A percentile compares a stretch with the other conserved stretches of the same genome.
Conservation (phyloP, 2,329 filamentous ascomycete species). For the Xylaria sp. region DNA sequence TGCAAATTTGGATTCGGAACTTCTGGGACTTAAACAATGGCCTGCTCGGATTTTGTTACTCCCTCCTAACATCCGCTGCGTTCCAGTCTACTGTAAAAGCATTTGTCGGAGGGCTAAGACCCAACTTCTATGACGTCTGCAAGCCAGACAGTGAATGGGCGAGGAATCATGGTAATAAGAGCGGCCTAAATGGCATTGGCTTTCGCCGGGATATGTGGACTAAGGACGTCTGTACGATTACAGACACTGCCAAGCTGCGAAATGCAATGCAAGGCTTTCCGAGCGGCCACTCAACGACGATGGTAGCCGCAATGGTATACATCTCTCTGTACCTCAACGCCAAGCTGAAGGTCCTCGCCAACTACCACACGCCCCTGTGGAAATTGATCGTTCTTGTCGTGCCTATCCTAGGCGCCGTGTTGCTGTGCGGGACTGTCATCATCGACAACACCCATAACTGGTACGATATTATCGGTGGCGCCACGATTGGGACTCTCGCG, state of each 20-base stretch:
- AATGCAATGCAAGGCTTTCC: conserved; percentile 73
- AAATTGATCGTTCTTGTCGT: conserved; percentile 68
- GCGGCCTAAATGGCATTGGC: conserved; percentile 54
- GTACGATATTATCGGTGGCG: conserved; percentile 75
- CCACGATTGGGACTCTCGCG: conserved; percentile 69
- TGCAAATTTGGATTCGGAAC: conserved; percentile 66
- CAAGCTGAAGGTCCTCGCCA: conserved; percentile 75
- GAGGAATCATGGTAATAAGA: conserved; percentile 22
- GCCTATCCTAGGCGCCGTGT: conserved; percentile 68
- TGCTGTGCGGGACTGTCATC: conserved; percentile 70
- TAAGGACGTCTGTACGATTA: conserved; percentile 67
- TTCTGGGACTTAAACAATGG: conserved; percentile 72
- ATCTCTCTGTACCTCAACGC: conserved; percentile 76
- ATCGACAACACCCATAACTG: conserved; percentile 75
- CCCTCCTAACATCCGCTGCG: conserved; percentile 67
- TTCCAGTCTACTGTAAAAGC: conserved; percentile 75
- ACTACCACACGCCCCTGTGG: conserved; percentile 74
- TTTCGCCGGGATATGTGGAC: conserved; percentile 72
- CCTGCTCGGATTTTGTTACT: conserved; percentile 69
- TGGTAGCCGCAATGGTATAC: conserved; percentile 71
- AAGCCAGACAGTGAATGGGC: conserved; percentile 63
- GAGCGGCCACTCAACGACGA: conserved; percentile 73
- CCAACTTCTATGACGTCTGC: conserved; percentile 73
- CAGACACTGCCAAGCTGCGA: conserved; percentile 64
- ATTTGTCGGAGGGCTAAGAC: conserved; percentile 71